Evolutionary conservation across 345 rosid genomes (phyloP).

Genomic region (Gossypium bickii): DNA sequence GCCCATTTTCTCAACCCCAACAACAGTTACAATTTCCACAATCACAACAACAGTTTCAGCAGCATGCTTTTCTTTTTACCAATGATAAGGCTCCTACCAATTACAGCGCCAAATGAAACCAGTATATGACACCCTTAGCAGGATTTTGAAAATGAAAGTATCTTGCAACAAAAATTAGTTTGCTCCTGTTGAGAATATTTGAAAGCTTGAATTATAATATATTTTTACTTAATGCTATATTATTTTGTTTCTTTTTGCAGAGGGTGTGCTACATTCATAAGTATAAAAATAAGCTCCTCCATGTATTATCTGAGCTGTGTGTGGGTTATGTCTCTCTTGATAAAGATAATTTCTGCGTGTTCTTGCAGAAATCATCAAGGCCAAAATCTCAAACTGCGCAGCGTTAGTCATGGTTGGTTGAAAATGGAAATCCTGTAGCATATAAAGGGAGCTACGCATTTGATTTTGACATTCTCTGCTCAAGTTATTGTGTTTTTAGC

Average conservation of each 20-base stretch:
- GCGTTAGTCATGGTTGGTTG: slow-evolving; percentile 38
- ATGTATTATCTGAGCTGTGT: not conserved
- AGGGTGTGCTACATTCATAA: not conserved
- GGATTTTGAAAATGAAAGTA: not conserved
- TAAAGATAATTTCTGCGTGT: slow-evolving; percentile 10
- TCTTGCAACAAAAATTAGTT: not conserved
- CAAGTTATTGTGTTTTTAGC: no score
- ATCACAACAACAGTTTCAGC: slow-evolving; percentile 30
- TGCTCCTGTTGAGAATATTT: not conserved
- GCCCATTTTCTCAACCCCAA: slow-evolving; percentile 39
- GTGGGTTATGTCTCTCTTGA: not conserved
- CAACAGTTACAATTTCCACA: slow-evolving; percentile 20
- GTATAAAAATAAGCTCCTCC: not conserved
- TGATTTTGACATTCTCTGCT: no score
- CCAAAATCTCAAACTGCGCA: slow-evolving; percentile 70
- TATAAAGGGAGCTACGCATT: no score
- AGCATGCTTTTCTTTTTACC: slow-evolving; percentile 66
- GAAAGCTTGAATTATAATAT: not conserved
- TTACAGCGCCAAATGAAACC: slow-evolving; percentile 53
- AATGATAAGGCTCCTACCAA: slow-evolving; percentile 77
- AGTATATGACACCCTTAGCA: not conserved
- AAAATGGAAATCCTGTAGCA: not conserved
- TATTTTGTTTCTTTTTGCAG: not conserved
- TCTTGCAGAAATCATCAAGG: slow-evolving; percentile 66
- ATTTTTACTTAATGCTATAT: not conserved